These are phyloP conservation scores for Thielaviopsis punctulata DNA, from an alignment of 2,329 filamentous ascomycete species.

Conservation along the genomic window DNA sequence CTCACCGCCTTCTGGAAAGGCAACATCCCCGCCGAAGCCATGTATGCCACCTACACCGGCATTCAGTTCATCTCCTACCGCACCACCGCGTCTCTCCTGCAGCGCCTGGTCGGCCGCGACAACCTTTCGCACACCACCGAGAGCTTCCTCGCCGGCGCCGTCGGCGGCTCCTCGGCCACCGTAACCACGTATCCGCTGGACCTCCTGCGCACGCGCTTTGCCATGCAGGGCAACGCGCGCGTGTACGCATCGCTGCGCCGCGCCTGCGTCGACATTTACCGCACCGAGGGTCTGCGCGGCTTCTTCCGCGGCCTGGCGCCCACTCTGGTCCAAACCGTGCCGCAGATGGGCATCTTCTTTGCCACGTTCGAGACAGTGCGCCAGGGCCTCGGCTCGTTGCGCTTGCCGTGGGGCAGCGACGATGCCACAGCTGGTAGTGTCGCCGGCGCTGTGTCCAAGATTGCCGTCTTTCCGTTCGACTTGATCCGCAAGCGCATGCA, in stretches of 20 bases:
- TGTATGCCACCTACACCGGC: slow-evolving; percentile 84
- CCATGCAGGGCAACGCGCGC: slow-evolving; percentile 68
- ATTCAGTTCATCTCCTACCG: slow-evolving; percentile 85
- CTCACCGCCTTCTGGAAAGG: slow-evolving; percentile 88
- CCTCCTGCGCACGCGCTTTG: slow-evolving; percentile 82
- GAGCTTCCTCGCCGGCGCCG: slow-evolving; percentile 68
- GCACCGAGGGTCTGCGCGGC: slow-evolving; percentile 56
- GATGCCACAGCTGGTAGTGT: slow-evolving; percentile 71
- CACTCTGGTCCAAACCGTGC: slow-evolving; percentile 72
- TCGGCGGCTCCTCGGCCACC: slow-evolving; percentile 69
- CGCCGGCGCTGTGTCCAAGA: slow-evolving; percentile 71
- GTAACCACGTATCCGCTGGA: slow-evolving; percentile 82
- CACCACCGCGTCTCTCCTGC: slow-evolving; percentile 49
- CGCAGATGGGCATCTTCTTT: slow-evolving; percentile 97
- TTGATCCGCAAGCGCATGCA: slow-evolving; percentile 84
- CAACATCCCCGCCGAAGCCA: slow-evolving; percentile 83
- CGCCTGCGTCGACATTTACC: slow-evolving; percentile 55
- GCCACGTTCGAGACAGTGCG: slow-evolving; percentile 67
- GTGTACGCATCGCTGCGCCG: slow-evolving; percentile 59
- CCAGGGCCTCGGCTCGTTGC: slow-evolving; percentile 34
- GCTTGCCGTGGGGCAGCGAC: slow-evolving; percentile 54
- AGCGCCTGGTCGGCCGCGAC: slow-evolving; percentile 23
- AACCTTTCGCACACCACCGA: slow-evolving; percentile 49
- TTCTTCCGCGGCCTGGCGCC: slow-evolving; percentile 82
- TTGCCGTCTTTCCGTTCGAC: slow-evolving; percentile 80